Evolutionary conservation across 805 yeast species (phyloP).

Genomic region (Candida oleophila): DNA sequence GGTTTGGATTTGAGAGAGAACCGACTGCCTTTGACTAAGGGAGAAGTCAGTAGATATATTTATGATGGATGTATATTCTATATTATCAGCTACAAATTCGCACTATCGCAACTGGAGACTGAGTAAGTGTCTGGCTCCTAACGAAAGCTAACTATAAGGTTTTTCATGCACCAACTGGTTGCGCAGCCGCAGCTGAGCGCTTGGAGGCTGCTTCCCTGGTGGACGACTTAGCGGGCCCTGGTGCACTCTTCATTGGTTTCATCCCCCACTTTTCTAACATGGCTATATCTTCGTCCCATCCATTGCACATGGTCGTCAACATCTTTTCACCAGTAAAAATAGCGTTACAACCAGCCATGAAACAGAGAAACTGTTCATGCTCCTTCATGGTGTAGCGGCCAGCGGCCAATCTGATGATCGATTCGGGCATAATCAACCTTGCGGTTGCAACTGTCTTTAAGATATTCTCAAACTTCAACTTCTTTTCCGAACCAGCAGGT

Average conservation of each 20-base stretch:
- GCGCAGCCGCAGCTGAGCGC: no score
- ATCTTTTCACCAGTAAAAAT: conserved; percentile 78
- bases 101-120: background rate
- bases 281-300: conserved; percentile 77
- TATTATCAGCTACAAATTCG: no score
- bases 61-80: no score
- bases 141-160: no score
- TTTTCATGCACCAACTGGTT: no score
- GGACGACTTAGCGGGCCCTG: background rate
- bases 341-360: conserved; percentile 77
- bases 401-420: conserved; percentile 74
- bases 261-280: conserved; percentile 73
- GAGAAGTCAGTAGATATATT: no score
- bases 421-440: conserved; percentile 67
- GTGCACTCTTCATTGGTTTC: conserved; percentile 48
- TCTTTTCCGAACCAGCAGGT: conserved; percentile 34
- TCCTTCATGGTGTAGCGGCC: conserved; percentile 83
- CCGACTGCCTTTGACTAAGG: no score
- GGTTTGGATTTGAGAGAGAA: no score
- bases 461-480: conserved; percentile 58
- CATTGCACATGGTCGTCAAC: conserved; percentile 80
- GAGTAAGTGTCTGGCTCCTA: background rate
- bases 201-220: background rate
- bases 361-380: conserved; percentile 69
- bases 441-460: conserved; percentile 76